Percentiles rank a stretch among this genome's conserved stretches.
Evolutionary conservation across 805 yeast species (phyloP).

Genomic region (Clavispora vitiphila): DNA sequence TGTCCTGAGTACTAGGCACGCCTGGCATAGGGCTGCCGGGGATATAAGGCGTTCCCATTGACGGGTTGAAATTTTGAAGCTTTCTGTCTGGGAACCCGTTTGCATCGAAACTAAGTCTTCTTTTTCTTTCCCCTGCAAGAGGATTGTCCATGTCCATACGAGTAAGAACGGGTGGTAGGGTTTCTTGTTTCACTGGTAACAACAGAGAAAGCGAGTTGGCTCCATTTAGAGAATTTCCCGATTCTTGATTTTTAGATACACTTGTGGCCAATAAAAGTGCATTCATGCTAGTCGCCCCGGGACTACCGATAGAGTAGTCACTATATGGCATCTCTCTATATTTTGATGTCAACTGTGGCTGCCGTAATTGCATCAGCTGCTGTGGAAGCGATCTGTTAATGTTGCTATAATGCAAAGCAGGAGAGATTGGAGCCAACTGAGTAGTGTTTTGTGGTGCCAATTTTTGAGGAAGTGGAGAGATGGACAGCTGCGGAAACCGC

Average conservation of each 20-base stretch:
- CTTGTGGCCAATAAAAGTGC: constrained; percentile 12
- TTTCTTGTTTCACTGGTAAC: background rate
- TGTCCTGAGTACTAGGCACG: background rate
- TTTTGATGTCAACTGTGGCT: background rate
- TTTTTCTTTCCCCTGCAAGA: background rate
- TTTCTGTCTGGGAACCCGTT: background rate
- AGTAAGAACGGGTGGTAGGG: background rate
- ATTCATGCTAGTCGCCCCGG: constrained; percentile 7
- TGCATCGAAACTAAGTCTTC: background rate
- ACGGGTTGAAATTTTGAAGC: background rate
- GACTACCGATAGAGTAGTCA: background rate
- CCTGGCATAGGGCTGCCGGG: background rate
- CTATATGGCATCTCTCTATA: background rate
- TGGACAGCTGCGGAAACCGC: background rate
- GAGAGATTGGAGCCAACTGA: background rate
- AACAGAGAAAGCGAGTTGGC: background rate
- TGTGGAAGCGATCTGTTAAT: background rate
- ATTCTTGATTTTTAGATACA: constrained; percentile 1
- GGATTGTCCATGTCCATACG: background rate
- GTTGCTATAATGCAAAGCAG: background rate
- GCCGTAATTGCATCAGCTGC: background rate
- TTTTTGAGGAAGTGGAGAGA: background rate
- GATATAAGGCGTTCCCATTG: background rate
- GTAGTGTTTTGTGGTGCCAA: background rate
- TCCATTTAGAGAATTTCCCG: background rate